Base-by-base conservation (phyloP, 2,329 filamentous ascomycete species). In the Lachnellula subtilissima region DNA sequence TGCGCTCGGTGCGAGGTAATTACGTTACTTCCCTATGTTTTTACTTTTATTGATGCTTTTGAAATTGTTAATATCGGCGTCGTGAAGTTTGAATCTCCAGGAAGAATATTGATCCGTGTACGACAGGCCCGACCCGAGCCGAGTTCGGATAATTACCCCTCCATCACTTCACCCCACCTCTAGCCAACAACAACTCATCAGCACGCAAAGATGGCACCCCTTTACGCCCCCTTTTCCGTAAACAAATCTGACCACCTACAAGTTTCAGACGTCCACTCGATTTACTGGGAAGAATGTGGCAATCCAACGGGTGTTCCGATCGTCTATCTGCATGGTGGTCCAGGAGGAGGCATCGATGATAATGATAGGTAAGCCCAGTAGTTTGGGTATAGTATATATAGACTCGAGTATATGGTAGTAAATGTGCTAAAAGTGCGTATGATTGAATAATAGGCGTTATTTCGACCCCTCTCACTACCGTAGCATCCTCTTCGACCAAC, bases 401-500 rank as follows among this genome's bases (percentile, higher is more conserved):
- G 5, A 48, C 22, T 22, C 22, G 3, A 22, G 22, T 32, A 12
- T 11, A 12, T 32, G 9, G 9, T 11, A 32, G 9, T 4, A 32
- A 12, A 3, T 32, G 3, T 32, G 28, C 25, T 25, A 7, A 25
- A 25, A 25, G 5, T 25, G 25, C 14, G 32, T 39, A 4, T 25
- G 11, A 14, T 73, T 61, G 1, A 14, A 74, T 61, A 62, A 71
- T 56, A 74, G 76, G 19, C 66, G 66, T 17, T 78, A 73, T 64
- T 78, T 78, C 66, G 65, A 76, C 57, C 75, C 76, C 4, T 52
- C 60, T 7, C 62, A 73, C 42, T 78, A 78, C 60, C 72, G 74
- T 12, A 72, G 75, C 15, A 65, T 78, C 25, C 72, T 78, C 39
- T 67, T 78, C 49, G 76, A 79, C 61, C 76, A 79, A 61, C 72